A percentile compares a stretch with the other conserved stretches of the same genome.
These are phyloP conservation scores for Aquilaria malaccensis DNA, from an alignment of 345 rosid species.

Conservation along the genomic window DNA sequence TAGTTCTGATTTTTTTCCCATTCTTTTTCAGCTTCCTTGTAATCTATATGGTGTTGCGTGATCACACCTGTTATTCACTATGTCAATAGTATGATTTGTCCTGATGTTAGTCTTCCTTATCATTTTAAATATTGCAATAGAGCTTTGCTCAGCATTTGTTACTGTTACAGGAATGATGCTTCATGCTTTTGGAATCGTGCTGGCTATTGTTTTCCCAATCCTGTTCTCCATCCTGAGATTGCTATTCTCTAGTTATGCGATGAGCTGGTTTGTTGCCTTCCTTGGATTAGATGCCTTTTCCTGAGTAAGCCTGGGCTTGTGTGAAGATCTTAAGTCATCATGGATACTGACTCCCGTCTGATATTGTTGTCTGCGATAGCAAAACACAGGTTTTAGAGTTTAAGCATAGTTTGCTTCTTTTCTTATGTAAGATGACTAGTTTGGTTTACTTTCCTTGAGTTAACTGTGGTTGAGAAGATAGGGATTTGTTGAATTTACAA, in stretches of 20 bases:
- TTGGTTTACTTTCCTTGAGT: too few relatives aligned
- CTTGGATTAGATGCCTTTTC: background rate
- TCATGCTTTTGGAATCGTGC: conserved; percentile 55
- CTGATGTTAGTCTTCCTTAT: conserved; percentile 7
- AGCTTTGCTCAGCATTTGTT: conserved; percentile 8
- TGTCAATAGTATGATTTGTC: background rate
- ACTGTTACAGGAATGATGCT: conserved; percentile 55
- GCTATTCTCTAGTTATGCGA: conserved; percentile 57
- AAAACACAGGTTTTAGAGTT: too few relatives aligned
- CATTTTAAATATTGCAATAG: conserved; percentile 13
- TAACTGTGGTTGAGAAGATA: too few relatives aligned
- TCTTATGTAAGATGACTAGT: too few relatives aligned
- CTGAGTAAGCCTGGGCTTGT: too few relatives aligned
- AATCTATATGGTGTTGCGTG: background rate
- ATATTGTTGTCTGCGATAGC: too few relatives aligned
- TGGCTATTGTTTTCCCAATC: conserved; percentile 67
- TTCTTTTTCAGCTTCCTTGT: background rate
- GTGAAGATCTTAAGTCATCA: too few relatives aligned
- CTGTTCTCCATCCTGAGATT: conserved; percentile 63
- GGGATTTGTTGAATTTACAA: too few relatives aligned
- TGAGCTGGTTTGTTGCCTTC: conserved; percentile 68
- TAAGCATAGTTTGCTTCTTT: too few relatives aligned
- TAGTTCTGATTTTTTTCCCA: conserved; percentile 1
- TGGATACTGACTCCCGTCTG: too few relatives aligned
- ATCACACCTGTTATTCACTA: conserved; percentile 4